phyloP scores from a whole-genome alignment of 176 grass and related monocot species.

The Lolium perenne region DNA sequence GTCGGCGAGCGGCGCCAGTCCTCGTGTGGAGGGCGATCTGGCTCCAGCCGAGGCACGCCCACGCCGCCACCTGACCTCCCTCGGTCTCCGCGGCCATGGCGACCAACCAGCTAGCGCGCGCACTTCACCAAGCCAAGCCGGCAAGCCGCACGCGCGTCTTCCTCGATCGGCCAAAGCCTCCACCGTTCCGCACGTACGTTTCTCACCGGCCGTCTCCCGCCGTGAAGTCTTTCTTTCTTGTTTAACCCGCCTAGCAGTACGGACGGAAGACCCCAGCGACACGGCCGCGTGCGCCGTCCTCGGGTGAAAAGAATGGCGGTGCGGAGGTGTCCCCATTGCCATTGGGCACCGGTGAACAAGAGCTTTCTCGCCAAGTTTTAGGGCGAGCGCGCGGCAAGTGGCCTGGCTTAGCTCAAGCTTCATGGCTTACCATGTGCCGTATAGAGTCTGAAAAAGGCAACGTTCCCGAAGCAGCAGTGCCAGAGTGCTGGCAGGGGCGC shows the following conservation, averaged over 20 bases:
- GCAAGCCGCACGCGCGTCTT: background rate
- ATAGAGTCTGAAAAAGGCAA: background rate
- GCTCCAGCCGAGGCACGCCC: background rate
- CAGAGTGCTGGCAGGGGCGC: background rate
- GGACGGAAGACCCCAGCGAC: background rate
- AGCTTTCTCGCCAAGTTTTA: too few species aligned
- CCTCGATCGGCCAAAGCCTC: background rate
- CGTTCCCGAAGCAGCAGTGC: background rate
- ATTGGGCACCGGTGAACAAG: background rate
- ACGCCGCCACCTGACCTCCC: background rate
- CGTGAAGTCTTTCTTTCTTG: background rate
- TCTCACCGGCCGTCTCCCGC: background rate
- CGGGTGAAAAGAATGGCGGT: background rate
- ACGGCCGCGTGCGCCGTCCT: background rate
- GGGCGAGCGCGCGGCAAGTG: too few species aligned
- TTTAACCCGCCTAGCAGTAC: background rate
- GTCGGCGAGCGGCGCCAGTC: background rate
- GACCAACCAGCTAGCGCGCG: background rate
- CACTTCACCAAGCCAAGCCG: background rate
- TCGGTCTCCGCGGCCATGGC: constrained; percentile 37
- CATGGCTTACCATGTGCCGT: background rate
- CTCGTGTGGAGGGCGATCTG: constrained; percentile 27
- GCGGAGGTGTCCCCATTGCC: background rate
- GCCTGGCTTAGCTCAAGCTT: too few species aligned
- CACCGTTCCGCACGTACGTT: background rate